These are phyloP conservation scores for Fusarium odoratissimum DNA, from an alignment of 2,329 filamentous ascomycete genomes.

Conservation along the genomic window DNA sequence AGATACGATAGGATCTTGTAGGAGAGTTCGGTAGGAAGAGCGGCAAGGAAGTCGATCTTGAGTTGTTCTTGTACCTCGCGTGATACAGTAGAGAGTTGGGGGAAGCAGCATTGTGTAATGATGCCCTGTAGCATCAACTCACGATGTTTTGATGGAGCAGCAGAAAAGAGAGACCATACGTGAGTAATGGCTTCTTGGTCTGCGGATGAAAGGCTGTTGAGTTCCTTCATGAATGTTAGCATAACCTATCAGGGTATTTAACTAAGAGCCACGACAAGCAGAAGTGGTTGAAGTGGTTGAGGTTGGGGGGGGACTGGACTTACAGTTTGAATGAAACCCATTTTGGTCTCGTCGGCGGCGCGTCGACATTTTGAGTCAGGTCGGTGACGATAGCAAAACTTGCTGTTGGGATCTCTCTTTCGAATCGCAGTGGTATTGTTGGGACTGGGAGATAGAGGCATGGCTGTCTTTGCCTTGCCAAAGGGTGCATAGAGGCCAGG, in stretches of 20 bases:
- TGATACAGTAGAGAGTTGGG: slow-evolving; percentile 92
- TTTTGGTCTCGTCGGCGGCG: slow-evolving; percentile 93
- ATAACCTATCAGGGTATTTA: background rate
- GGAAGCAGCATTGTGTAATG: slow-evolving; percentile 96
- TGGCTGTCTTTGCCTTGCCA: slow-evolving; percentile 63
- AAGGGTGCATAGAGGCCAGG: slow-evolving; percentile 87
- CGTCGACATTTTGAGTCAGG: slow-evolving; percentile 94
- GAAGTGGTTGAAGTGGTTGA: background rate
- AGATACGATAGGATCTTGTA: slow-evolving; percentile 94
- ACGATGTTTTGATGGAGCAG: slow-evolving; percentile 91
- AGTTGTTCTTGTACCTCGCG: slow-evolving; percentile 92
- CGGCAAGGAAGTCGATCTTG: slow-evolving; percentile 95
- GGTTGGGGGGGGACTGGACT: slow-evolving; percentile 43
- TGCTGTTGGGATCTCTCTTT: slow-evolving; percentile 76
- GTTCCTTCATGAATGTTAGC: slow-evolving; percentile 65
- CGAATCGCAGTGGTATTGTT: slow-evolving; percentile 44
- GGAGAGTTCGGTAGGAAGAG: slow-evolving; percentile 88
- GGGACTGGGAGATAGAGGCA: slow-evolving; percentile 26
- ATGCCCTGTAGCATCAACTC: slow-evolving; percentile 98
- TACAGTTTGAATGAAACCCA: slow-evolving; percentile 93
- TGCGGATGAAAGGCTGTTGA: slow-evolving; percentile 81
- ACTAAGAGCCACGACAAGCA: background rate
- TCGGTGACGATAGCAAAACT: slow-evolving; percentile 94
- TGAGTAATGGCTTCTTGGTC: slow-evolving; percentile 97
- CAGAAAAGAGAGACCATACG: slow-evolving; percentile 98